Base-by-base conservation (phyloP, 352 stramenopile species). In the Globisporangium lucens region DNA sequence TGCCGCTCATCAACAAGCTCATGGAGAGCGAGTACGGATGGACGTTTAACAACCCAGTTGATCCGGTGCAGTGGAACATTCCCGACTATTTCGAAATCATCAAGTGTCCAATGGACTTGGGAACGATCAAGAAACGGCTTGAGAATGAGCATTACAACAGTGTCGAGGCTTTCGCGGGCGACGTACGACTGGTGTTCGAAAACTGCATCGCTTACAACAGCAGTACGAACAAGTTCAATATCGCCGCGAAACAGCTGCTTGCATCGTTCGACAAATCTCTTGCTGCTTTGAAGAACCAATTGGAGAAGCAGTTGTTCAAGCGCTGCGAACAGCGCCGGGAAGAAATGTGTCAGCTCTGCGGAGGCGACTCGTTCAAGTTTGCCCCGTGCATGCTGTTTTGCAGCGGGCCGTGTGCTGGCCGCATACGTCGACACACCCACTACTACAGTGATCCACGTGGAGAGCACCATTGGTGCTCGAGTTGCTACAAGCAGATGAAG, bases 21-120 rank as follows among this genome's bases (percentile, higher is more conserved):
- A 96, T 97, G 84, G 89, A 97, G 29, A 94, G 84, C 49, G 88
- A 95, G 67, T 91, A 93, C 59, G 88, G 88, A 22, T 96, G 88
- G 87, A 89, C 94, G 15, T 99, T 99, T 73, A 94, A 95, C 59
- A 89, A 90, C 57, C 97, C 97, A 7, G 97, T 99, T 20, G 97
- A 99, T 80, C 93, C 98, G 7, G 90, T 98, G 61, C 85, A 93
- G 62, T 90, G 96, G 74, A 89, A 95, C 57, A 96, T 99, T 61
- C 92, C 92, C 2, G 89, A 97, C 68, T 97, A 97, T 65, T 93
- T 95, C 61, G 83, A 96, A 41, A 91, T 97, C 33, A 93, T 99
- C 74, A 98, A 98, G 72, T 95, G 93, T 57, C 97, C 98, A 0
- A 99, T 99, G 97, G 98, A 99, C 78, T 83, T 99, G 22, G 96